Base-by-base conservation (phyloP, 805 yeast species). In the Cyberlindnera xylosilytica region DNA sequence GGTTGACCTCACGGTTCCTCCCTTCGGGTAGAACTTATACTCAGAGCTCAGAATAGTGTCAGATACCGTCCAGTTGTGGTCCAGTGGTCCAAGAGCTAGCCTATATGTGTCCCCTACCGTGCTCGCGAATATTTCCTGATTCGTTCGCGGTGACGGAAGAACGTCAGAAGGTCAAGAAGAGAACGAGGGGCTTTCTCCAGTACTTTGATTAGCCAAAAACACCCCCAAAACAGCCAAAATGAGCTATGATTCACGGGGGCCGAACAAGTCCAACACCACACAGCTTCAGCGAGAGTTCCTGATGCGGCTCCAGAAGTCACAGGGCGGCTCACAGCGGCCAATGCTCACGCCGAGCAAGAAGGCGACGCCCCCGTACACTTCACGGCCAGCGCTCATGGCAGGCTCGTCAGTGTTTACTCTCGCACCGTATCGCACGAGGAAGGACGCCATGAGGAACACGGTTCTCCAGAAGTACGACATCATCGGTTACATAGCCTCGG, bases 401-500 rank as follows among this genome's bases (percentile, higher is more conserved):
- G 70, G 73, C 24, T 73, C 68, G 39, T 73, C 70, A 41, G 74
- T 76, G 20, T 75, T 78, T 54, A 69, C 83, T 0, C 68, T 79
- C 20, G 76, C 70, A 1, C 81, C 82, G 0, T 84, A 83, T 58
- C 75, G 78, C 51, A 63, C 68, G 18, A 70, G 91, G 31, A 76
- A 78, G 56, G 96, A 88, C 58, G 62, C 74, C 20, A 64, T 76
- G 12, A 66, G 96, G 39, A 72, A 78, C 23, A 80, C 86, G 2
- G 96, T 93, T 3, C 66, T 88, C n/a, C 82, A 83, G 39, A 84
- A 83, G 53, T 93, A 90, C 64, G 90, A 84, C 48, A 83, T 93
- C 46, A 65, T 89, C 15, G 99, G 99, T 0, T 93, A 93, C 63
- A 93, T 93, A 45, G 99, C 99, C 1, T 97, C 99, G 0, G 99